Evolutionary conservation across 768 basidiomycete species (phyloP), one percentile per base, ranked within the genome.

Genomic region (Sarcodon aspratus): DNA sequence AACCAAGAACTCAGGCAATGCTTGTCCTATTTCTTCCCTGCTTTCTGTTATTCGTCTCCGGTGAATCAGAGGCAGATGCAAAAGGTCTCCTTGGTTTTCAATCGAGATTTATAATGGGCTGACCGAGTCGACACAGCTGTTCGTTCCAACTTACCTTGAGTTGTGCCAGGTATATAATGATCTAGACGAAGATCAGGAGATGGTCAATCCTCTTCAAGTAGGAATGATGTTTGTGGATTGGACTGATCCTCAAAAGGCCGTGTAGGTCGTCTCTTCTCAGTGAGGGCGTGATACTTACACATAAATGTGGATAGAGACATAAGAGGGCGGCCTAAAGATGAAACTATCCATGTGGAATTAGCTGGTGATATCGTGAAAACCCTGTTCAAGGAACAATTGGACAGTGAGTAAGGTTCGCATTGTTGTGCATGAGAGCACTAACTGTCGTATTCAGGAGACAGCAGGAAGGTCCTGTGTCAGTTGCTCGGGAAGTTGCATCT

Each of bases 1-100:
- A 97, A 95, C 57, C 83, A 88, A 51, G 78, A 84, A 48, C 70
- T 97, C 13, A 75, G 89, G 37, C 94, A 97, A 62, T 91, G 84
- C 57, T 64, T 96, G 36, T 75, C 82, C 3, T 87, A 85, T 61
- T 95, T 95, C 71, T 81, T 94, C 65, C 85, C 80, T 1, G 79
- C 82, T 0, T 96, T 85, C 59, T 87, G 87, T 62, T 89, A 82
- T 63, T 88, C 89, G n/a, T 82, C 83, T 0, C 62, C 75, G 6
- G 56, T 56, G 17, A 88, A 94, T 57, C 93, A 96, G 63, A 63
- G 73, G 13, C 64, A 75, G n/a, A 81, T 96, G 72, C 74, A 73
- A 56, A 61, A 76, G 71, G 71, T 80, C 70, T 55, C 77, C 72
- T 13, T 47, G 65, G 65, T 11, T 18, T 44, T 44, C 33, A 35